Conservation (phyloP, 257 asterid genomes). For the Solanum bulbocastanum region DNA sequence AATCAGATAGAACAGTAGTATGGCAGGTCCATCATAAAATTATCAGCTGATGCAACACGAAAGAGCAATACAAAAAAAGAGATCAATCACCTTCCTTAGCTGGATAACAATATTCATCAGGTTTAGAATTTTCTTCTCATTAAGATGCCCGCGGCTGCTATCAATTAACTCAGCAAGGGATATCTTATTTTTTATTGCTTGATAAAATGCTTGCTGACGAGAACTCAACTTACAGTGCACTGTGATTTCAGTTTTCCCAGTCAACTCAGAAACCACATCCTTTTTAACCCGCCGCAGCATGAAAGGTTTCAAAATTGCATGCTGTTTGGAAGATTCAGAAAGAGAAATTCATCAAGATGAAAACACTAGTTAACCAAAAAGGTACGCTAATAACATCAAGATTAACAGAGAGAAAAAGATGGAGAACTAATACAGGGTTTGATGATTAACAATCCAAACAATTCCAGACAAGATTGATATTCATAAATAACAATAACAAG, state of each 20-base stretch:
- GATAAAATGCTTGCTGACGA: slow-evolving; percentile 94
- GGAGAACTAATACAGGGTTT: background rate
- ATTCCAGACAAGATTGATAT: background rate
- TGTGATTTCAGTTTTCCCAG: slow-evolving; percentile 81
- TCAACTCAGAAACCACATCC: slow-evolving; percentile 89
- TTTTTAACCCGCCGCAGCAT: slow-evolving; percentile 96
- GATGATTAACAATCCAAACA: background rate
- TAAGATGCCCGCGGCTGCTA: slow-evolving; percentile 88
- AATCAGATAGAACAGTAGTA: background rate
- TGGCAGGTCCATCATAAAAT: background rate
- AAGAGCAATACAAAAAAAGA: background rate
- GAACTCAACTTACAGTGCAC: slow-evolving; percentile 92
- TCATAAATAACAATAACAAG: background rate
- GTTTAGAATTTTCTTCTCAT: slow-evolving; percentile 83
- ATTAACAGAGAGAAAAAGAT: background rate
- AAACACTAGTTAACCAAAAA: background rate
- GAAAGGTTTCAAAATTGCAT: slow-evolving; percentile 95
- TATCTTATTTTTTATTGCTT: slow-evolving; percentile 94
- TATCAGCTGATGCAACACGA: background rate
- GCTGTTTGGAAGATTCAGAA: slow-evolving; percentile 39
- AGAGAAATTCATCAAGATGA: slow-evolving; percentile 4
- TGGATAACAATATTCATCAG: slow-evolving; percentile 98
- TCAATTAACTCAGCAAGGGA: slow-evolving; percentile 93
- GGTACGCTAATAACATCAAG: background rate
- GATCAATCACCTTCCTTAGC: slow-evolving; percentile 74